Evolutionary conservation across 306 rosid genomes (phyloP), one percentile per base, ranked within the genome.

Genomic region (Acacia acuminata): DNA sequence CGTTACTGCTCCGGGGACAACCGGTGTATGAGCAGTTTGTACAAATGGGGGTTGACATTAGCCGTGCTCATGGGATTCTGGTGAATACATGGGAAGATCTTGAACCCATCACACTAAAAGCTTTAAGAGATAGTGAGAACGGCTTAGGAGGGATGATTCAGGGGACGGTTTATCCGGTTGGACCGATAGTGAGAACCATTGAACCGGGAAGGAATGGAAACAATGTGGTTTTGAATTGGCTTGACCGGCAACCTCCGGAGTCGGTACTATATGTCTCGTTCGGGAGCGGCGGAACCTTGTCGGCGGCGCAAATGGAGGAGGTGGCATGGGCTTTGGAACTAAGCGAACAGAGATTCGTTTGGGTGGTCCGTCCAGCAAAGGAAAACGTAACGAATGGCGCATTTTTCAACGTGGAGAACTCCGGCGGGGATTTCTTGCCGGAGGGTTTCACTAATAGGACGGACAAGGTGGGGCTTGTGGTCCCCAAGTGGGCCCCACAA

Each of bases 21-120:
- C 89, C 72, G 66, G 77, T 67, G 30, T 83, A 85, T 45, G 8
- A 4, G 36, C 82, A 81, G 14, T 4, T 85, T 3, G 65, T 79
- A 4, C 3, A 36, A 0, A 36, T 17, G 80, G 84, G 6, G 0
- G 1, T 4, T 67, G 79, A 34, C 44, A 67, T 70, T 64, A 32
- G 71, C 8, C 38, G 66, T 0, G 34, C 61, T 20, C 82, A 85
- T 40, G 91, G 89, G 61, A 40, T 88, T 48, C 82, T 83, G 78
- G 8, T n/a, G n/a, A n/a, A n/a, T 85, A 83, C 66, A 8, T 88
- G 91, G 91, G 74, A 81, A 38, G 91, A 88, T 8, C 55, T 83
- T 19, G 48, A 85, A 42, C 69, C 73, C 10, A 9, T 13, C 5
- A 55, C 75, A 3, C 55, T 85, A 2, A 63, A 60, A 5, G 80